Conservation (phyloP, 805 yeast species). For the Ogataea salicorniae region DNA sequence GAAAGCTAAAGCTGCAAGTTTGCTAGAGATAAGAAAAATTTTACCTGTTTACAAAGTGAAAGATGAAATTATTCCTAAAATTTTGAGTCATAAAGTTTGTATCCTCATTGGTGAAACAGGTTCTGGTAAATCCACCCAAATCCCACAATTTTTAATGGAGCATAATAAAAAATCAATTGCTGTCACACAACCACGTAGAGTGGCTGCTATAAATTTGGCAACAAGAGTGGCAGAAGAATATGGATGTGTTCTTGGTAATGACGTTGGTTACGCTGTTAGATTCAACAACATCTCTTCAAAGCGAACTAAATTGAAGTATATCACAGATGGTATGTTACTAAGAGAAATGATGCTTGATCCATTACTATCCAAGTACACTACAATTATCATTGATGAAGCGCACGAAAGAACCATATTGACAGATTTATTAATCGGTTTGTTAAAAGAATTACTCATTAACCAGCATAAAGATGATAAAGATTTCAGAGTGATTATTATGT, state of each 20-base stretch:
- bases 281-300: conserved; percentile 64
- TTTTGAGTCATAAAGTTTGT: conserved; percentile 58
- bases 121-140: conserved; percentile 95
- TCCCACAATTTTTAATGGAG: conserved; percentile 83
- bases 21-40: conserved; percentile 48
- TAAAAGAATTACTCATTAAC: conserved; percentile 54
- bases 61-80: conserved; percentile 51
- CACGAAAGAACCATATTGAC: conserved; percentile 94
- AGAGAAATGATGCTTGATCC: conserved; percentile 84
- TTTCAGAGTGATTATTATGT: conserved; percentile 79
- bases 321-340: conserved; percentile 96
- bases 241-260: conserved; percentile 70
- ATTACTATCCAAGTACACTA: conserved; percentile 56
- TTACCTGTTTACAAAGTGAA: conserved; percentile 77
- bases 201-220: conserved; percentile 93
- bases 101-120: conserved; percentile 95
- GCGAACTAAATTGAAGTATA: conserved; percentile 69
- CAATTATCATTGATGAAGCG: conserved; percentile 90
- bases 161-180: conserved; percentile 57
- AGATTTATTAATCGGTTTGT: conserved; percentile 83
- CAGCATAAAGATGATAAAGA: conserved; percentile 43
- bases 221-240: conserved; percentile 86
- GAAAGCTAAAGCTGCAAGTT: conserved; percentile 35
- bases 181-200: conserved; percentile 96
- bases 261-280: conserved; percentile 90